A percentile compares a stretch with the other conserved stretches of the same genome.
Conservation (phyloP, 2,329 filamentous ascomycete species). For the Ilyonectria robusta region DNA sequence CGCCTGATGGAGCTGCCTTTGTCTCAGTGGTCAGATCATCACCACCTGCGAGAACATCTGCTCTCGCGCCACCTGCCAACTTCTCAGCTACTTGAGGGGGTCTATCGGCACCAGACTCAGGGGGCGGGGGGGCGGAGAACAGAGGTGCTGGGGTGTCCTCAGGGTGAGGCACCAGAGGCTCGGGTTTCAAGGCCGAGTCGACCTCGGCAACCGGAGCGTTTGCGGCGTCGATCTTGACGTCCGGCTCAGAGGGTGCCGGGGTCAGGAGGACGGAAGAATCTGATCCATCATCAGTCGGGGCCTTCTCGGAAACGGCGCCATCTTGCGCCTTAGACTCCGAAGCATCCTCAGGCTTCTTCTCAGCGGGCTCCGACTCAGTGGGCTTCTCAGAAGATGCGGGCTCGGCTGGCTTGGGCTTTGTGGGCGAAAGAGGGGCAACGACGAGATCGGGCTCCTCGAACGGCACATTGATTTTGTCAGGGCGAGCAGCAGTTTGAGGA, state of each 20-base stretch:
- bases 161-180: constrained; percentile 66
- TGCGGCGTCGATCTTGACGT: constrained; percentile 32
- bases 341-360: constrained; percentile 26
- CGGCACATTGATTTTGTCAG: constrained; percentile 67
- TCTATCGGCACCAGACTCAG: constrained; percentile 47
- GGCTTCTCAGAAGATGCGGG: constrained; percentile 35
- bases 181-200: constrained; percentile 31
- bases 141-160: constrained; percentile 80
- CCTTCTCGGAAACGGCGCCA: constrained; percentile 4
- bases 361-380: constrained; percentile 29
- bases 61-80: constrained; percentile 23
- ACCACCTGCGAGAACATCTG: constrained; percentile 9
- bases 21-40: constrained; percentile 21
- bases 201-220: constrained; percentile 30
- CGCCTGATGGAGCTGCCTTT: constrained; percentile 24
- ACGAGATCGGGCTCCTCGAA: constrained; percentile 71
- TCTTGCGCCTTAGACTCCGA: constrained; percentile 17
- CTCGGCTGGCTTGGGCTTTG: constrained; percentile 51
- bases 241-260: constrained; percentile 44
- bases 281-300: constrained; percentile 34
- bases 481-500: constrained; percentile 73
- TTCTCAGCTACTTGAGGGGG: constrained; percentile 42
- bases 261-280: constrained; percentile 41
- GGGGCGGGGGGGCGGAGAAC: constrained; percentile 52
- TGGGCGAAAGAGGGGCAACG: constrained; percentile 71